These are phyloP conservation scores for Sarocladiaceae sp. DNA, from an alignment of 2,329 filamentous ascomycete species.

Conservation along the genomic window DNA sequence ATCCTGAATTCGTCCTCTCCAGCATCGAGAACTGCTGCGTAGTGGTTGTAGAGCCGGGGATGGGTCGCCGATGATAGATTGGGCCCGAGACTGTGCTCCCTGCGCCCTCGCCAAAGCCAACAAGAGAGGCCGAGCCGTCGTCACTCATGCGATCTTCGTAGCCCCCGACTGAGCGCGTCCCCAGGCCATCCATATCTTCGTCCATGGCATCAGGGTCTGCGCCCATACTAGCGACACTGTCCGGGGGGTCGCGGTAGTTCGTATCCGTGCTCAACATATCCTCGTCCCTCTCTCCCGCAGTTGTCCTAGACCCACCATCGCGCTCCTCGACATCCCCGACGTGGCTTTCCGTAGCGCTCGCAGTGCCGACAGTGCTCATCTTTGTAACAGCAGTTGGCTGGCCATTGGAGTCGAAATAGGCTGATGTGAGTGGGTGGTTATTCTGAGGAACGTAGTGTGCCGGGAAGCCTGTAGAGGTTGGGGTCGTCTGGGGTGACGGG, in stretches of 20 bases:
- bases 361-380: slow-evolving; percentile 87
- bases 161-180: slow-evolving; percentile 38
- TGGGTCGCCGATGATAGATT: slow-evolving; percentile 52
- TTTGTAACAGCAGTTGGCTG: slow-evolving; percentile 62
- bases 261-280: slow-evolving; percentile 67
- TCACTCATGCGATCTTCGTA: slow-evolving; percentile 75
- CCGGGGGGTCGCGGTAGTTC: slow-evolving; percentile 48
- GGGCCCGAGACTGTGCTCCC: slow-evolving; percentile 78
- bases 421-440: slow-evolving; percentile 43
- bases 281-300: slow-evolving; percentile 50
- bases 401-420: slow-evolving; percentile 76
- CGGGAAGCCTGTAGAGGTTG: slow-evolving; percentile 42
- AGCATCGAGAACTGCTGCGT: slow-evolving; percentile 34
- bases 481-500: slow-evolving; percentile 42
- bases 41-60: slow-evolving; percentile 32
- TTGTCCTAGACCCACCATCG: slow-evolving; percentile 36
- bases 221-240: slow-evolving; percentile 49
- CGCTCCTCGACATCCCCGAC: slow-evolving; percentile 51
- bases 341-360: slow-evolving; percentile 76
- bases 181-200: slow-evolving; percentile 41
- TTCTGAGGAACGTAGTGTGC: slow-evolving; percentile 34
- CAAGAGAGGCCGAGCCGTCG: slow-evolving; percentile 74
- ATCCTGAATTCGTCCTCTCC: slow-evolving; percentile 45
- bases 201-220: slow-evolving; percentile 36
- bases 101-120: slow-evolving; percentile 89